A percentile compares a stretch with the other conserved stretches of the same genome.
phyloP scores from a whole-genome alignment of 148 eudicot genomes.

The Selenicereus undatus region DNA sequence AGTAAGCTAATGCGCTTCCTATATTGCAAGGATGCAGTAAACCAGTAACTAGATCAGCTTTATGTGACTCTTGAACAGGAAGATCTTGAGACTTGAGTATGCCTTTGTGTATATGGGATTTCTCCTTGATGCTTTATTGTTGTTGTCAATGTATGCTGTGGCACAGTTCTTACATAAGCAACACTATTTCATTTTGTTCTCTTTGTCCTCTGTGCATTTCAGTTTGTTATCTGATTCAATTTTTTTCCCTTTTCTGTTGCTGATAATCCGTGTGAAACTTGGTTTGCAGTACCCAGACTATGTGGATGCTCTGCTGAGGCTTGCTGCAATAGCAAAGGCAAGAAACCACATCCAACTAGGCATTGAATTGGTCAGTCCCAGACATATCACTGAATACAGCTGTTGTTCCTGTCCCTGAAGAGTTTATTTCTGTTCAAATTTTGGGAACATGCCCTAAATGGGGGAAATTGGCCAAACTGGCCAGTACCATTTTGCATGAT shows the following conservation, averaged over 20 bases:
- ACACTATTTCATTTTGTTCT: background rate
- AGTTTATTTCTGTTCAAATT: background rate
- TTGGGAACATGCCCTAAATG: too few relatives aligned
- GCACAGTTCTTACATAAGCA: background rate
- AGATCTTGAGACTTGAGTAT: too few relatives aligned
- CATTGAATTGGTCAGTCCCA: slow-evolving; percentile 73
- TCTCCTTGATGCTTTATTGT: background rate
- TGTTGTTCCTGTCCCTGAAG: background rate
- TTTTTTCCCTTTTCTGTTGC: background rate
- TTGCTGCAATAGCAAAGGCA: slow-evolving; percentile 88
- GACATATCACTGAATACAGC: background rate
- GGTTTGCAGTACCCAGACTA: slow-evolving; percentile 79
- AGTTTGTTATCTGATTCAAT: background rate
- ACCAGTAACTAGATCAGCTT: background rate
- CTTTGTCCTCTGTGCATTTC: background rate
- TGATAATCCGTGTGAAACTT: slow-evolving; percentile 6
- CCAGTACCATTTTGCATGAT: background rate
- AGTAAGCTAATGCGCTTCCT: background rate
- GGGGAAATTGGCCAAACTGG: background rate
- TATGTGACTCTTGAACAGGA: too few relatives aligned
- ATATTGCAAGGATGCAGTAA: background rate
- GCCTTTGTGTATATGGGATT: background rate
- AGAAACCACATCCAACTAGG: slow-evolving; percentile 74
- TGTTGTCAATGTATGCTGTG: background rate
- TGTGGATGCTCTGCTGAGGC: slow-evolving; percentile 82